phyloP scores from a whole-genome alignment of 139 green algal genomes.

The Picochlorum costavermella region DNA sequence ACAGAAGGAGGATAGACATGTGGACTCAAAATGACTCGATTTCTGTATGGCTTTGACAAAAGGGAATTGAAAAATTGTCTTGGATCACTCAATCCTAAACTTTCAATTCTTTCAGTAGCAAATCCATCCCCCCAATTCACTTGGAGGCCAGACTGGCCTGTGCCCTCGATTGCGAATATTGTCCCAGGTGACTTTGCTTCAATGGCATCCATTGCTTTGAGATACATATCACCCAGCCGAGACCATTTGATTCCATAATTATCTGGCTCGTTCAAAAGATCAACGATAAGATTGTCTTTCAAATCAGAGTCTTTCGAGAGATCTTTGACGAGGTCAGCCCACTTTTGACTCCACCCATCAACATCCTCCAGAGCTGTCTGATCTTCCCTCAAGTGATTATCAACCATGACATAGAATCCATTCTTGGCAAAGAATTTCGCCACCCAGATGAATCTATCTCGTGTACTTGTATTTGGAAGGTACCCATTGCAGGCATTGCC shows the following conservation, averaged over 20 bases:
- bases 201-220: conserved; percentile 17
- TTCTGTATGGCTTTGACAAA: conserved; percentile 31
- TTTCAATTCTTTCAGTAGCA: conserved; percentile 10
- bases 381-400: conserved; percentile 34
- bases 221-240: neutral
- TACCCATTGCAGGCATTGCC: conserved; percentile 1
- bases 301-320: neutral
- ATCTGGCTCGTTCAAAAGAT: conserved; percentile 18
- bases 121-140: conserved; percentile 30
- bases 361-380: conserved; percentile 11
- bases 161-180: conserved; percentile 16
- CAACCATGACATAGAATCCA: conserved; percentile 46
- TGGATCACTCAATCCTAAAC: conserved; percentile 22
- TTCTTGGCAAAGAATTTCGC: conserved; percentile 40
- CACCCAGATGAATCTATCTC: conserved; percentile 35
- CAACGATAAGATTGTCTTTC: conserved; percentile 3
- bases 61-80: conserved; percentile 38
- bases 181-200: conserved; percentile 4
- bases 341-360: neutral
- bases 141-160: conserved; percentile 9
- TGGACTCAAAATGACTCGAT: conserved; percentile 1
- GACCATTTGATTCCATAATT: conserved; percentile 8
- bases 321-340: conserved; percentile 3
- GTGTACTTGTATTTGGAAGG: conserved; percentile 1
- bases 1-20: conserved; percentile 1